Evolutionary conservation across 169 alveolate species (phyloP).

Genomic region (Condylostoma magnum): DNA sequence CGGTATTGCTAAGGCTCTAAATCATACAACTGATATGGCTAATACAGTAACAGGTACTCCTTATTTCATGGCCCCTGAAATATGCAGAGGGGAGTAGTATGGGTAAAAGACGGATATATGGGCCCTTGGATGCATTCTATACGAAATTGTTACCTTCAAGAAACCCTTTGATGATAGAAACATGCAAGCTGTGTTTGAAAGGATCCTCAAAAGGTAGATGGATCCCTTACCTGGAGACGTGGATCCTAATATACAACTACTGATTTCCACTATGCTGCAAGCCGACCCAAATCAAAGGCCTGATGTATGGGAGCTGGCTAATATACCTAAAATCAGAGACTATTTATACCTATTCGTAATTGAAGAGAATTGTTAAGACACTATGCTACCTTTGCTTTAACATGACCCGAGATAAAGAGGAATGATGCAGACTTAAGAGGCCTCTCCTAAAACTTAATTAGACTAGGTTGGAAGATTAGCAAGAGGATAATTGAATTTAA

Average conservation of each 20-base stretch:
- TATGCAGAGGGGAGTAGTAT: constrained; percentile 61
- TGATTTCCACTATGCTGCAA: constrained; percentile 47
- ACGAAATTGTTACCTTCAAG: constrained; percentile 61
- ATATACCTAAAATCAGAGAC: constrained; percentile 58
- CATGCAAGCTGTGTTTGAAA: constrained; percentile 1
- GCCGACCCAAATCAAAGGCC: constrained; percentile 66
- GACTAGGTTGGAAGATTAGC: constrained; percentile 40
- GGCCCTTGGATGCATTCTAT: constrained; percentile 77
- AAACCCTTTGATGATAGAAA: constrained; percentile 44
- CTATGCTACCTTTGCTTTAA: constrained; percentile 23
- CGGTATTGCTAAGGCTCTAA: constrained; percentile 82
- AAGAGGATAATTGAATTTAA: constrained; percentile 34
- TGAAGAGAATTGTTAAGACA: constrained; percentile 33
- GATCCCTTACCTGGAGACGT: constrained; percentile 13
- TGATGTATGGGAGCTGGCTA: constrained; percentile 55
- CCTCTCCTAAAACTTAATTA: background rate
- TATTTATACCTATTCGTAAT: constrained; percentile 46
- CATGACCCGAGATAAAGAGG: constrained; percentile 21
- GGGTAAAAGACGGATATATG: constrained; percentile 80
- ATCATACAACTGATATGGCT: constrained; percentile 39
- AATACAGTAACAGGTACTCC: constrained; percentile 75
- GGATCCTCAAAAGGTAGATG: background rate
- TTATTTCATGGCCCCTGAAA: constrained; percentile 82
- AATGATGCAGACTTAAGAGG: background rate
- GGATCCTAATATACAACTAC: constrained; percentile 32